Evolutionary conservation across 192 early-diverging fungal genomes (phyloP).

Genomic region (Pilaira anomala): DNA sequence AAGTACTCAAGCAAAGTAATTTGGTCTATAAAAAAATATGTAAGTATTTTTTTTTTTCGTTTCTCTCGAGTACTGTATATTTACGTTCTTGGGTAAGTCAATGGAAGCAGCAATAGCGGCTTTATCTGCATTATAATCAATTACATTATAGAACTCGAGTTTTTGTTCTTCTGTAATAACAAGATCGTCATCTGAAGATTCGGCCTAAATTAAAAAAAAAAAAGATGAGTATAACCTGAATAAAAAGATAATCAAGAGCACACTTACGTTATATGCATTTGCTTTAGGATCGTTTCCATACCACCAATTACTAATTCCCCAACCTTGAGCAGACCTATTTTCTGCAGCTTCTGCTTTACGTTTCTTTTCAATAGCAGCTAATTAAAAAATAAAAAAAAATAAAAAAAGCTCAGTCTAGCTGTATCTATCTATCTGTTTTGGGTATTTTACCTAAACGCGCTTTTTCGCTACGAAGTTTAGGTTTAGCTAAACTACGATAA

Average conservation of each 20-base stretch:
- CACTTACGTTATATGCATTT: slow-evolving; percentile 1
- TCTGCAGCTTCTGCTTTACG: slow-evolving; percentile 24
- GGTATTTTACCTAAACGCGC: slow-evolving; percentile 47
- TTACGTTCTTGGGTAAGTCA: slow-evolving; percentile 62
- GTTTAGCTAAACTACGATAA: slow-evolving; percentile 76
- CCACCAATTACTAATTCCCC: slow-evolving; percentile 50
- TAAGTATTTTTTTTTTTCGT: neutral
- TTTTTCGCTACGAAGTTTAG: slow-evolving; percentile 69
- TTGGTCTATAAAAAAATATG: slow-evolving; percentile 47
- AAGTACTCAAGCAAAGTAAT: slow-evolving; percentile 57
- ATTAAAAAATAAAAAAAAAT: neutral
- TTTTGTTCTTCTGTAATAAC: slow-evolving; percentile 80
- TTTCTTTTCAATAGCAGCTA: slow-evolving; percentile 34
- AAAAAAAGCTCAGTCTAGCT: neutral
- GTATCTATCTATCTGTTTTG: neutral
- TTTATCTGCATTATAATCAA: slow-evolving; percentile 85
- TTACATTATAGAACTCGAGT: slow-evolving; percentile 88
- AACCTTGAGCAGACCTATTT: slow-evolving; percentile 42
- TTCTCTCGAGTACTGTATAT: neutral
- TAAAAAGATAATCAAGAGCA: neutral
- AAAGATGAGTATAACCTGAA: neutral
- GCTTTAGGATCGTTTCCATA: slow-evolving; percentile 20
- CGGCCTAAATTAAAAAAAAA: neutral
- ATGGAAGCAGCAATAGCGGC: slow-evolving; percentile 51
- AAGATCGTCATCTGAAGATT: slow-evolving; percentile 29